A percentile compares a stretch with the other conserved stretches of the same genome.
These are phyloP conservation scores for Flaveria linearis DNA, from an alignment of 129 eudicot species.

Conservation along the genomic window DNA sequence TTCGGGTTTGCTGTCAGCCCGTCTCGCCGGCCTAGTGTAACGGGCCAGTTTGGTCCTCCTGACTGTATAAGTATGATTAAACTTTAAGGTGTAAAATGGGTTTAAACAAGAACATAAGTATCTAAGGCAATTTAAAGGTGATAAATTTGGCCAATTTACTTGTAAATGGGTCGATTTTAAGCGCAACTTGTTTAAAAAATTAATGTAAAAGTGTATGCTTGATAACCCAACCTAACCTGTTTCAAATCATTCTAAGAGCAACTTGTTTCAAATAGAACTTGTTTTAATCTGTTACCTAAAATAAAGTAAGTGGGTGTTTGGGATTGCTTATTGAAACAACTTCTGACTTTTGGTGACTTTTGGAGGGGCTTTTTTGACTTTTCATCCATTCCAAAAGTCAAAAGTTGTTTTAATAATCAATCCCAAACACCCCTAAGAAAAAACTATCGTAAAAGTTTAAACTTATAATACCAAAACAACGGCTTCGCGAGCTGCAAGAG, in stretches of 20 bases:
- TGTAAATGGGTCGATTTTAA: too few relatives aligned
- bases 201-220: background rate
- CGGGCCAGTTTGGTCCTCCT: slow-evolving; percentile 81
- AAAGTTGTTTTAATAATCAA: too few relatives aligned
- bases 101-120: background rate
- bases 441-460: background rate
- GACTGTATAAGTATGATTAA: slow-evolving; percentile 42
- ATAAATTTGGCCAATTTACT: background rate
- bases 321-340: too few relatives aligned
- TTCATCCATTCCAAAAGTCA: too few relatives aligned
- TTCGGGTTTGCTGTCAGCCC: slow-evolving; percentile 62
- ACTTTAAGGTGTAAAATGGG: background rate
- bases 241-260: background rate
- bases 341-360: too few relatives aligned
- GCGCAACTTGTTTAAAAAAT: background rate
- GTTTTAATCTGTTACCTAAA: background rate
- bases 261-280: background rate
- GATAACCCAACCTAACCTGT: background rate
- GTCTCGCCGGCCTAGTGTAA: slow-evolving; percentile 72
- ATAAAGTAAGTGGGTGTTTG: too few relatives aligned
- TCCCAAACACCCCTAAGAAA: too few relatives aligned
- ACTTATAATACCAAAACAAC: slow-evolving; percentile 50
- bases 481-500: slow-evolving; percentile 85
- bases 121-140: background rate
- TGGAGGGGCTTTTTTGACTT: too few relatives aligned